Evolutionary conservation across 768 basidiomycete species (phyloP).

Genomic region (Suillus alpinus): DNA sequence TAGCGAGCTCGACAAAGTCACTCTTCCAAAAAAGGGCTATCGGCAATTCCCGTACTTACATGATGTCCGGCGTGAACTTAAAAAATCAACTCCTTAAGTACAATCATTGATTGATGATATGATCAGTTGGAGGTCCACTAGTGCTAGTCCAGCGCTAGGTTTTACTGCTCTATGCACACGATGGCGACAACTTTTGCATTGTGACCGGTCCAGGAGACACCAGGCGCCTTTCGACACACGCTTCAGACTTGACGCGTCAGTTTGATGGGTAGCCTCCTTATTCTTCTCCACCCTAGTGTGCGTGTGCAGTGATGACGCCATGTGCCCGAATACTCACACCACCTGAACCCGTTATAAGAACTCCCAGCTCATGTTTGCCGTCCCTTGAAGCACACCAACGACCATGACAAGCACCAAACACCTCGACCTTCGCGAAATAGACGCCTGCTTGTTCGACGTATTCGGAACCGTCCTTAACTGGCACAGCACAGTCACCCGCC

Average conservation of each 20-base stretch:
- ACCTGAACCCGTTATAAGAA: neutral
- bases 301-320: neutral
- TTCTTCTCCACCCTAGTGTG: neutral
- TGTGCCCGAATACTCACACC: neutral
- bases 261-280: neutral
- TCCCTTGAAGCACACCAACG: neutral
- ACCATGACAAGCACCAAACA: neutral
- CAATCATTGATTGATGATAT: neutral
- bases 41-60: neutral
- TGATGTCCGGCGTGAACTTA: neutral
- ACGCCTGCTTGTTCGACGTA: constrained; percentile 47
- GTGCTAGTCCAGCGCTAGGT: neutral
- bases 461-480: constrained; percentile 53
- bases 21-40: neutral
- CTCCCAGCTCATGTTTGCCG: neutral
- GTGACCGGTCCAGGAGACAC: neutral
- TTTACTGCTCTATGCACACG: neutral
- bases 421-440: constrained; percentile 24
- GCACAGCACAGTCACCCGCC: constrained; percentile 22
- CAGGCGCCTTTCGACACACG: neutral
- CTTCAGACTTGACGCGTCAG: neutral
- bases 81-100: neutral
- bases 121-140: neutral
- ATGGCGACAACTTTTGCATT: neutral
- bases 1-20: neutral